phyloP scores from a whole-genome alignment of 305 asterid genomes.

The Fraxinus angustifolia region DNA sequence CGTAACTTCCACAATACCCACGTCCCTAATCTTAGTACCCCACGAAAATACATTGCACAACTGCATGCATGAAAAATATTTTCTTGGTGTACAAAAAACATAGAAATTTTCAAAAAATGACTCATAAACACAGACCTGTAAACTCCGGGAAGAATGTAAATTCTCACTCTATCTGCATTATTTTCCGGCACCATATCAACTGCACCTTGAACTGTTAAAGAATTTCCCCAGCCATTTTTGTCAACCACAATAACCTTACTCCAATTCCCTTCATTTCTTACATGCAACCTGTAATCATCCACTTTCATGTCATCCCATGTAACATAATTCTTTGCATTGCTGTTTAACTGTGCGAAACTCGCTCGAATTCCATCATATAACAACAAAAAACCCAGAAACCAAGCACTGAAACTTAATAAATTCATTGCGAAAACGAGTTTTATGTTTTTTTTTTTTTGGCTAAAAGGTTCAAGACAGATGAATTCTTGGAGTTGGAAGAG shows the following conservation, averaged over 20 bases:
- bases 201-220: slow-evolving; percentile 61
- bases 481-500: slow-evolving; percentile 1
- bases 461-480: not conserved
- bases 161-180: slow-evolving; percentile 47
- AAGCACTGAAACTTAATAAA: slow-evolving; percentile 9
- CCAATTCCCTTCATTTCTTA: not conserved
- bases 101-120: not conserved
- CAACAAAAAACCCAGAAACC: slow-evolving; percentile 15
- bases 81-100: not conserved
- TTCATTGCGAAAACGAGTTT: slow-evolving; percentile 23
- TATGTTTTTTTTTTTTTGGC: not conserved
- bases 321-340: slow-evolving; percentile 20
- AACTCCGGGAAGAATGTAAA: slow-evolving; percentile 66
- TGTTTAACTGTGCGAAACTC: slow-evolving; percentile 1
- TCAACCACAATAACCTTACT: slow-evolving; percentile 42
- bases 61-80: not conserved
- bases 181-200: slow-evolving; percentile 60
- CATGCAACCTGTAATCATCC: slow-evolving; percentile 15
- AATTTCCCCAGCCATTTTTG: slow-evolving; percentile 48
- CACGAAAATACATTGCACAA: not conserved
- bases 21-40: slow-evolving; percentile 5
- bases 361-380: slow-evolving; percentile 6
- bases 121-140: slow-evolving; percentile 42
- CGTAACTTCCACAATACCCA: slow-evolving; percentile 14
- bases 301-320: slow-evolving; percentile 60